Evolutionary conservation across 2,329 filamentous ascomycete species (phyloP).

Genomic region (Diaporthe ampelina): DNA sequence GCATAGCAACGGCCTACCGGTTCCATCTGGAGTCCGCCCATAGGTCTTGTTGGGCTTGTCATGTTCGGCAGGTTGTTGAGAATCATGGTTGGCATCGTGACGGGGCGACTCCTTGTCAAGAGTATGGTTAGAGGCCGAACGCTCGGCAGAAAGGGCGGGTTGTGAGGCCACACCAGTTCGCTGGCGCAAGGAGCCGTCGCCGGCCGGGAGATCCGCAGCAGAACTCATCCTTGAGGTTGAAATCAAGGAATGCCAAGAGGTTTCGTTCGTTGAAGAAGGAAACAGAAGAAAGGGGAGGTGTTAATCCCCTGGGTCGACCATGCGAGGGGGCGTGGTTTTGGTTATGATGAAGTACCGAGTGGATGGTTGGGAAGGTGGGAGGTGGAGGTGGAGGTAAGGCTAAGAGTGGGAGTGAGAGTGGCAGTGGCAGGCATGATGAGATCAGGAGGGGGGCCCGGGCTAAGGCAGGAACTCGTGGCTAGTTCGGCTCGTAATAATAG

Average conservation of each 20-base stretch:
- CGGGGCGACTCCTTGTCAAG: conserved; percentile 22
- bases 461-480: conserved; percentile 32
- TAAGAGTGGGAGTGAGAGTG: background rate
- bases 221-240: conserved; percentile 45
- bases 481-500: conserved; percentile 1
- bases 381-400: background rate
- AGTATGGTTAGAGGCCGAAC: conserved; percentile 36
- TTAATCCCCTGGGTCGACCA: conserved; percentile 23
- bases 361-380: background rate
- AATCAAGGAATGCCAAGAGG: conserved; percentile 35
- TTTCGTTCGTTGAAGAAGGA: conserved; percentile 36
- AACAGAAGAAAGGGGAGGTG: conserved; percentile 13
- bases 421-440: conserved; percentile 1
- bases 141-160: conserved; percentile 6
- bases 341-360: conserved; percentile 16
- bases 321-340: conserved; percentile 12
- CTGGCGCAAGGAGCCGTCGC: conserved; percentile 48
- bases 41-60: conserved; percentile 78
- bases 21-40: conserved; percentile 91
- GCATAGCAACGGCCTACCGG: conserved; percentile 67
- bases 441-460: conserved; percentile 17
- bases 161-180: conserved; percentile 28
- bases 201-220: conserved; percentile 43
- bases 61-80: conserved; percentile 23
- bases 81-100: conserved; percentile 34